Base-by-base conservation (phyloP, 2,329 filamentous ascomycete genomes). In the Decorospora gaudefroyi region DNA sequence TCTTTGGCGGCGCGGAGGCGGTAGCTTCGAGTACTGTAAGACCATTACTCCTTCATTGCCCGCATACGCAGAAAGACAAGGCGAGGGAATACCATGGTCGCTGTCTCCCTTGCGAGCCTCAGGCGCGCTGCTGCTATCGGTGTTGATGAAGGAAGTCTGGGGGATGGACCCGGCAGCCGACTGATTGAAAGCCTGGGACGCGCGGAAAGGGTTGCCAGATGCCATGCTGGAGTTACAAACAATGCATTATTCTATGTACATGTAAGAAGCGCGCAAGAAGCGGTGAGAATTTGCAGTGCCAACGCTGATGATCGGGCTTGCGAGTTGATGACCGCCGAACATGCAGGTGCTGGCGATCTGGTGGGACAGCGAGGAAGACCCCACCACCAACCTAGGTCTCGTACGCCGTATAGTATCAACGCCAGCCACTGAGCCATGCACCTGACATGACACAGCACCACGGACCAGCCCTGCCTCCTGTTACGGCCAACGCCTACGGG, bases 161-260 rank as follows among this genome's bases (percentile, higher is more conserved):
- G 64, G 54, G 41, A 57, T 42, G 27, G 59, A 30, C 33, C n/a
- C n/a, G n/a, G n/a, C n/a, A n/a, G 57, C 53, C 16, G 58, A 46
- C 47, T 55, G 60, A 37, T 51, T 55, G 42, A 55, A 58, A 31
- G 56, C 46, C 46, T 62, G 57, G 51, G 69, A 69, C 31, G 59
- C 51, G 52, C 69, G 68, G 59, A 72, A 72, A 12, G 69, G 69
- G 49, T 72, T 72, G 51, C 66, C 68, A 53, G 69, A 62, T 41
- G 59, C 68, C 69, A 72, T 72, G 61, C 44, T 67, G 59, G 48
- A 48, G 48, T 53, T 56, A 68, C 49, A 48, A 64, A 61, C 62
- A 66, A 68, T 68, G 64, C 66, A 70, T 70, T 66, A 62, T 68
- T 62, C 58, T 67, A 67, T 66, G 57, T 65, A 70, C 63, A 65